Base-by-base conservation (phyloP, 73 alveolate genomes). In the Paramecium biaurelia region DNA sequence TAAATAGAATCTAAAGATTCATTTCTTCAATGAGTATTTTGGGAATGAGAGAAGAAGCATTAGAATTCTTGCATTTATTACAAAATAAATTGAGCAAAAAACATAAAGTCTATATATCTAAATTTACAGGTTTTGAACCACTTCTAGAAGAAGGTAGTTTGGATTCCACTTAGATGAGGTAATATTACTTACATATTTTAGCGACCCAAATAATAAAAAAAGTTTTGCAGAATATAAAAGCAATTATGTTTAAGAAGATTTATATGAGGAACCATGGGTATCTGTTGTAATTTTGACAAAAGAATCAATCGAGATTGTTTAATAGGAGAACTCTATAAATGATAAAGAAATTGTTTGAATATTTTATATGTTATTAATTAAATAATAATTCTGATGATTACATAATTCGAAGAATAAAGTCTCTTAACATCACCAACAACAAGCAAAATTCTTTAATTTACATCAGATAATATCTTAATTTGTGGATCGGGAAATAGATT, bases 401-500 rank as follows among this genome's bases (percentile, higher is more conserved):
- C 87, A 37, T 41, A 74, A 74, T 74, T 74, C 4, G 37, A 74
- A 34, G 87, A 74, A 20, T 37, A 74, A 23, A 37, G 57, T 37
- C 18, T 74, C 28, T 37, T 74, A 37, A 47, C 56, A 15, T 79
- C 90, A 79, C 90, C 90, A 30, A 30, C 49, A 14, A 79, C 90
- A 41, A 24, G 76, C 20, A 79, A 79, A 47, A 43, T 63, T 37
- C 74, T 79, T 12, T 63, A 79, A 43, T 79, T 79, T 79, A 47
- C 76, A 12, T 20, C 56, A 9, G 86, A 72, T 35, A 72, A 72
- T 38, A 72, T 38, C 86, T 42, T 72, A 20, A 72, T 72, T 34
- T 35, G 57, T 79, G 76, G 63, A 41, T 79, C 90, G 43, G 90
- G 90, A n/a, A 79, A 79, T 45, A 41, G 90, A 47, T 24, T 79